Base-by-base conservation (phyloP, 495 filamentous ascomycete genomes). In the Ascobolus immersus region DNA sequence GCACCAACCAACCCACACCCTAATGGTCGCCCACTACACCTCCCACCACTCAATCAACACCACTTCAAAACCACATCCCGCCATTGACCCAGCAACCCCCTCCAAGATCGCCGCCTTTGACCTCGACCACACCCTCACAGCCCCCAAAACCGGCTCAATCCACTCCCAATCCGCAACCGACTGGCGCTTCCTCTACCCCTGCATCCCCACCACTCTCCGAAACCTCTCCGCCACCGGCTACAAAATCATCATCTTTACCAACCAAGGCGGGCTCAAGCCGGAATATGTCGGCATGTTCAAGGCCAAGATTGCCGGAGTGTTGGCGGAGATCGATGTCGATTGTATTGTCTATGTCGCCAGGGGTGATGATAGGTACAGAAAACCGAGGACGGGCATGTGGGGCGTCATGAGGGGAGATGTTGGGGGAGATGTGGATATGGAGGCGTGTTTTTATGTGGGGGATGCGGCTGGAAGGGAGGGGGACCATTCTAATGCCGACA, bases 301-400 rank as follows among this genome's bases (percentile, higher is more conserved):
- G 47, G 60, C 67, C 33, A 81, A 81, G 41, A 65, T 69, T 41
- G 55, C 55, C 8, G 64, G 64, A 13, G 63, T 91, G 6, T 57
- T 94, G 40, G 59, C 48, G 26, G 58, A 71, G 18, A 64, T 93
- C 25, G 67, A 77, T 44, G 50, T 93, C 4, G 78, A 84, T 0
- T 55, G 79, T 15, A 71, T 61, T 22, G 51, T 93, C 6, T 89
- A 90, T 50, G 86, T 81, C 1, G 80, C 84, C 4, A 89, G 80
- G 0, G 67, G 54, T 12, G 64, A 70, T 34, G 78, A 92, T 40
- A 57, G 56, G 17, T 91, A 69, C 47, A 69, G 86, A 17, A 96
- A 96, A 47, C 86, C 86, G 8, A 58, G 86, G 29, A 56, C 57
- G 1, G 81, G 80, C 8, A 91, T 93, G 76, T 96, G 86, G 86